Conservation (phyloP, 2,329 filamentous ascomycete genomes). For the Aulographum hederae region DNA sequence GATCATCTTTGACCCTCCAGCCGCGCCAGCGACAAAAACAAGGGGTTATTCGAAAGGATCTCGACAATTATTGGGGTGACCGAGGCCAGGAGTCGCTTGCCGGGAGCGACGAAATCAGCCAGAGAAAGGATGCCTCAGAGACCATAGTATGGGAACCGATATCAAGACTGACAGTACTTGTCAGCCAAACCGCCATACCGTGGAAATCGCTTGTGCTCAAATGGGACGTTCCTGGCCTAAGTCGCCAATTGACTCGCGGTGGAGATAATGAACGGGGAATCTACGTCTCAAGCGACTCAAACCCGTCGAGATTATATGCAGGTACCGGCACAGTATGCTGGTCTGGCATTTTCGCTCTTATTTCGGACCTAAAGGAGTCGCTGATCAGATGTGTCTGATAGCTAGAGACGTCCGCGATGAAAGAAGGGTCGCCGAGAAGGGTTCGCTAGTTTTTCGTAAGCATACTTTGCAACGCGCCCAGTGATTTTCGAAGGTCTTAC, state of each 20-base stretch:
- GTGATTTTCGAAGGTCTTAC: too few relatives aligned
- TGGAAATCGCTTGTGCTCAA: constrained; percentile 51
- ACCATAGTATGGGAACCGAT: constrained; percentile 69
- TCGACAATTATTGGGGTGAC: constrained; percentile 68
- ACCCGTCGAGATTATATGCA: constrained; percentile 51
- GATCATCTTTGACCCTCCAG: constrained; percentile 70
- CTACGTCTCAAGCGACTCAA: constrained; percentile 52
- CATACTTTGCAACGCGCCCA: too few relatives aligned
- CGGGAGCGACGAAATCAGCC: constrained; percentile 68
- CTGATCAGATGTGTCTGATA: constrained; percentile 55
- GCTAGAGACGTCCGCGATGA: constrained; percentile 40
- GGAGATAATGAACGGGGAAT: too few relatives aligned
- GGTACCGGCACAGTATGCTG: constrained; percentile 49
- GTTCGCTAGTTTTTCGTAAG: too few relatives aligned
- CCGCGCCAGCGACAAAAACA: constrained; percentile 57
- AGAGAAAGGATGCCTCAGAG: constrained; percentile 64
- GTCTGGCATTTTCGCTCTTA: constrained; percentile 54
- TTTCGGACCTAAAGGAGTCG: constrained; percentile 35
- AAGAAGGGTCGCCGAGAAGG: constrained; percentile 69
- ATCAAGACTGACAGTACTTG: constrained; percentile 73
- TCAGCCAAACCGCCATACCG: constrained; percentile 63
- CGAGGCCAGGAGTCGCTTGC: constrained; percentile 69
- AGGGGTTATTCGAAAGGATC: constrained; percentile 34
- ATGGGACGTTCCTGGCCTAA: constrained; percentile 55
- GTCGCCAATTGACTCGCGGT: too few relatives aligned